Conservation (phyloP, 768 basidiomycete species). For the Lentinula detonsa region DNA sequence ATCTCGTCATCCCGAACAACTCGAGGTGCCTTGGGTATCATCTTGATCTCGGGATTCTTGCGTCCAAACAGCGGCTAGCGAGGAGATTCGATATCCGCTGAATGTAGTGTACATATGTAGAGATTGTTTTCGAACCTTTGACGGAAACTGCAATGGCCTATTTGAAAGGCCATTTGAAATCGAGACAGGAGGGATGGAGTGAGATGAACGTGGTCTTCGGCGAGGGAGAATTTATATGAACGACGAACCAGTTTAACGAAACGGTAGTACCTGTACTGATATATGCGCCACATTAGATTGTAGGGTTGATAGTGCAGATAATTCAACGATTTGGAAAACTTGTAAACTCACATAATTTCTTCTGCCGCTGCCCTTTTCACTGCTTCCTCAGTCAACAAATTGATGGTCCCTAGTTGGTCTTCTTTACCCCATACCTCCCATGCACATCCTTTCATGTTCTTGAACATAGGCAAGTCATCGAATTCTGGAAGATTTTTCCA, state of each 20-base stretch:
- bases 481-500: slow-evolving; percentile 6
- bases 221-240: neutral
- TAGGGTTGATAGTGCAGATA: neutral
- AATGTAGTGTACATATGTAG: neutral
- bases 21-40: slow-evolving; percentile 20
- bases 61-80: slow-evolving; percentile 53
- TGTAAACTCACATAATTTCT: slow-evolving; percentile 45
- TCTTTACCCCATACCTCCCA: slow-evolving; percentile 65
- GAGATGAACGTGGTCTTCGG: neutral
- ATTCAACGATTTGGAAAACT: neutral
- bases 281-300: neutral
- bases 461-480: slow-evolving; percentile 32
- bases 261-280: slow-evolving; percentile 46
- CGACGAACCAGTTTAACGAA: slow-evolving; percentile 52
- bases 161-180: neutral
- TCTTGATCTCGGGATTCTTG: slow-evolving; percentile 45
- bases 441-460: slow-evolving; percentile 49
- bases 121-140: slow-evolving; percentile 32
- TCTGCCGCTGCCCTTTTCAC: slow-evolving; percentile 51
- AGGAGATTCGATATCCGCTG: neutral
- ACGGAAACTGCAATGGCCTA: slow-evolving; percentile 66
- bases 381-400: slow-evolving; percentile 57
- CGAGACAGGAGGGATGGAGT: neutral
- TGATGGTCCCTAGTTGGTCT: slow-evolving; percentile 64
- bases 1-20: slow-evolving; percentile 40